Base-by-base conservation (phyloP, 2,329 filamentous ascomycete genomes). In the Clarireedia sp. region DNA sequence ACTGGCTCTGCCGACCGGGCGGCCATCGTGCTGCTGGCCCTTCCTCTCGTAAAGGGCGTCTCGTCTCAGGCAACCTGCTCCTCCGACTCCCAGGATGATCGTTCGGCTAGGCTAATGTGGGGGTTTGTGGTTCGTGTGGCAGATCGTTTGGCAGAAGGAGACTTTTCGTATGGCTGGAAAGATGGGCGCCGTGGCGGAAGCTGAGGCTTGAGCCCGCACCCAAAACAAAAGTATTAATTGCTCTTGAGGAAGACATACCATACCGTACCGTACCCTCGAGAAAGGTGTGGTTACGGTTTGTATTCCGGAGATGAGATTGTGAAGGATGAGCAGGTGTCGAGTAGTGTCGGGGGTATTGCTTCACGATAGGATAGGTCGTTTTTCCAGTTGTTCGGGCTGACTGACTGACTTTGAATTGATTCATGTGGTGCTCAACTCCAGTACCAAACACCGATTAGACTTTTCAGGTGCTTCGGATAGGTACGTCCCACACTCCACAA, bases 221-320 rank as follows among this genome's bases (percentile, higher is more conserved):
- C 8, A 33, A 33, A 33, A 33, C 10, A 33, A 33, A 33, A 44
- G 24, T 2, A 43, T 9, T 0, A 23, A 12, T 7, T 14, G 21
- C 9, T 10, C 21, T 3, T n/a, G 37, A 38, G 6, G 19, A 23
- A 44, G 41, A 44, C 17, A 29, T 36, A 24, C 49, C n/a, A n/a
- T n/a, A n/a, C n/a, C n/a, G n/a, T n/a, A n/a, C n/a, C n/a, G n/a
- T n/a, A n/a, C n/a, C n/a, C 44, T 26, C 12, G 23, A 19, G 37
- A 23, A 24, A 43, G 45, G 49, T 19, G n/a, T 44, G 40, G 52
- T 54, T 54, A 44, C 52, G 38, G 52, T 54, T 54, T 50, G 52
- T 46, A 54, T 54, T 54, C 43, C 36, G 52, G 52, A 54, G 41
- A 54, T 54, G 45, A 45, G 46, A 53, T 54, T 46, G 51, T 37